Percentiles rank a stretch among this genome's conserved stretches.
Conservation (phyloP, 192 early-diverging fungal species). For the Rhizoclosmatium sp. region DNA sequence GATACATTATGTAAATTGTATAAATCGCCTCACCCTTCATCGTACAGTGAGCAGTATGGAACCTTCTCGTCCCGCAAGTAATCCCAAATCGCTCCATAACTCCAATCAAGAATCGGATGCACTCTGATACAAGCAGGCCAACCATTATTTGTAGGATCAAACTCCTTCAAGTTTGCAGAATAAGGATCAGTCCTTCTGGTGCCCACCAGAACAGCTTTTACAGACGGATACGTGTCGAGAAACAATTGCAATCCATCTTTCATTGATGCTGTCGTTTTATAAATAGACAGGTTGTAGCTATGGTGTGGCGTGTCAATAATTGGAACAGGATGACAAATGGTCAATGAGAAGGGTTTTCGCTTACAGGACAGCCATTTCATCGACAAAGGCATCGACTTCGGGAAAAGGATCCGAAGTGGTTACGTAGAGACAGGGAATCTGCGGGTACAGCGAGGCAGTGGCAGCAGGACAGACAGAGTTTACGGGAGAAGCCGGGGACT, state of each 20-base stretch:
- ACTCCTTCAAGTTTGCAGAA: conserved; percentile 46
- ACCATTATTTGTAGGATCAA: conserved; percentile 76
- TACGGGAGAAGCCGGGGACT: not conserved
- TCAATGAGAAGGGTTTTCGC: not conserved
- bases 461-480: not conserved
- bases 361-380: conserved; percentile 41
- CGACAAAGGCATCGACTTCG: conserved; percentile 89
- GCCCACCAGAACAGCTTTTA: conserved; percentile 85
- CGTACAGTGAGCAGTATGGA: conserved; percentile 89
- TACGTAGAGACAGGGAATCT: conserved; percentile 76
- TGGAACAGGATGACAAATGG: not conserved
- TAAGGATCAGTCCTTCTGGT: conserved; percentile 62
- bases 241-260: conserved; percentile 78
- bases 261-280: conserved; percentile 77
- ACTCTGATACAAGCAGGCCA: conserved; percentile 94
- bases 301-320: not conserved
- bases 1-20: conserved; percentile 8
- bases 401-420: conserved; percentile 79
- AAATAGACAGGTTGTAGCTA: conserved; percentile 77
- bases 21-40: conserved; percentile 71
- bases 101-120: conserved; percentile 92
- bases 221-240: conserved; percentile 56
- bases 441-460: not conserved
- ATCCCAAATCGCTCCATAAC: conserved; percentile 84
- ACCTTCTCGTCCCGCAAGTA: conserved; percentile 70